Evolutionary conservation across 306 rosid species (phyloP).

Genomic region (Sicyos baderoa): DNA sequence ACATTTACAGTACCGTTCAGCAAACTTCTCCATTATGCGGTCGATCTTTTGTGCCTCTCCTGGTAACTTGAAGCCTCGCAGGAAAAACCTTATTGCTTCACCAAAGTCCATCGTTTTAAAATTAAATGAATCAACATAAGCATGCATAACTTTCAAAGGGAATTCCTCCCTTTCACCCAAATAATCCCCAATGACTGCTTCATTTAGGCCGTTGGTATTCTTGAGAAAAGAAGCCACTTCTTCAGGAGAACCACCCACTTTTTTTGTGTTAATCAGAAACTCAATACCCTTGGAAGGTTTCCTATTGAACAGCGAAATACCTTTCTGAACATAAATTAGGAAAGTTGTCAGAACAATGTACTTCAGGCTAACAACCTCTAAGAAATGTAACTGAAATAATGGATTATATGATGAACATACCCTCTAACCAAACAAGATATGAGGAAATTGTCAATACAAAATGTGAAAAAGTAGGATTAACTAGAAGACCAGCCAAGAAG

Average conservation of each 20-base stretch:
- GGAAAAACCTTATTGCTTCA: constrained; percentile 89
- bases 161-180: constrained; percentile 97
- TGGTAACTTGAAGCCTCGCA: constrained; percentile 90
- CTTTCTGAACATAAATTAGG: constrained; percentile 76
- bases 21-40: constrained; percentile 99
- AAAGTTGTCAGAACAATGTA: constrained; percentile 33
- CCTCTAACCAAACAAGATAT: constrained; percentile 7
- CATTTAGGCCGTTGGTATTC: constrained; percentile 71
- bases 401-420: not conserved
- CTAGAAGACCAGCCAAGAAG: not conserved
- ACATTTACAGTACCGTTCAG: constrained; percentile 98
- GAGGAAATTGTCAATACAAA: not conserved
- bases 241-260: constrained; percentile 73
- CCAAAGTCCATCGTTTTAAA: constrained; percentile 89
- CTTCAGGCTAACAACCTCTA: constrained; percentile 24
- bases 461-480: not conserved
- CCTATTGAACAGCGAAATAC: constrained; percentile 81
- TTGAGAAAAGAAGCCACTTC: constrained; percentile 82
- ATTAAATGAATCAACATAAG: constrained; percentile 90
- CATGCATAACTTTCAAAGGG: constrained; percentile 95
- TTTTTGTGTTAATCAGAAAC: constrained; percentile 68
- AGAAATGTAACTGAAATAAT: constrained; percentile 17
- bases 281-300: constrained; percentile 95
- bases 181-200: constrained; percentile 85
- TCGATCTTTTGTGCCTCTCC: constrained; percentile 99